phyloP scores from a whole-genome alignment of 1,139 yeast species.

The Saccharomyces hybrid region DNA sequence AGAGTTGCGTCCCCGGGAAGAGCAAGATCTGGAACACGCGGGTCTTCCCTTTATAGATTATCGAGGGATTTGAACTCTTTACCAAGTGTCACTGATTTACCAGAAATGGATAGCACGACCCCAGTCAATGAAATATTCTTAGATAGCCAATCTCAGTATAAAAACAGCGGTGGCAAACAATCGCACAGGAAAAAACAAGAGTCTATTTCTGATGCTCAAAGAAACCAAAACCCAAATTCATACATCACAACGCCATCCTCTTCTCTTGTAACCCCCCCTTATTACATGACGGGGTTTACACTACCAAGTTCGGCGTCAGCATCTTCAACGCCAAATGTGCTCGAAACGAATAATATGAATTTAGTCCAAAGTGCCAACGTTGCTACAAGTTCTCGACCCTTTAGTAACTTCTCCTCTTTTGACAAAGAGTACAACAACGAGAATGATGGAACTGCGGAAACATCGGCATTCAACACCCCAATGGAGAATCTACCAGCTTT shows the following conservation, averaged over 20 bases:
- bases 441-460: not conserved
- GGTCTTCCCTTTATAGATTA: conserved; percentile 20
- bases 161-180: conserved; percentile 6
- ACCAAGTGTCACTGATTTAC: conserved; percentile 8
- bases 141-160: conserved; percentile 14
- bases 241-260: conserved; percentile 13
- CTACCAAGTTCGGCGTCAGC: conserved; percentile 20
- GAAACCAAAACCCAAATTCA: conserved; percentile 10
- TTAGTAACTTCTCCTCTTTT: conserved; percentile 1
- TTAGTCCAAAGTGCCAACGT: conserved; percentile 1
- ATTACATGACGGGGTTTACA: conserved; percentile 15
- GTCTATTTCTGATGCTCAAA: conserved; percentile 24
- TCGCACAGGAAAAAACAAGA: conserved; percentile 24
- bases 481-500: conserved; percentile 11
- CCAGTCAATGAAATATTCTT: conserved; percentile 15
- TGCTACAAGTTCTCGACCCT: conserved; percentile 2
- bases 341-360: conserved; percentile 2
- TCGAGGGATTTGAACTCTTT: conserved; percentile 21
- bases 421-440: not conserved
- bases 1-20: conserved; percentile 29
- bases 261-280: conserved; percentile 17
- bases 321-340: conserved; percentile 24
- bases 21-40: conserved; percentile 26
- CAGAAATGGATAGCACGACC: not conserved
- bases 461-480: conserved; percentile 2